Percentiles rank a stretch among this genome's conserved stretches.
Evolutionary conservation across 257 asterid species (phyloP).

Genomic region (Lycium ferocissimum): DNA sequence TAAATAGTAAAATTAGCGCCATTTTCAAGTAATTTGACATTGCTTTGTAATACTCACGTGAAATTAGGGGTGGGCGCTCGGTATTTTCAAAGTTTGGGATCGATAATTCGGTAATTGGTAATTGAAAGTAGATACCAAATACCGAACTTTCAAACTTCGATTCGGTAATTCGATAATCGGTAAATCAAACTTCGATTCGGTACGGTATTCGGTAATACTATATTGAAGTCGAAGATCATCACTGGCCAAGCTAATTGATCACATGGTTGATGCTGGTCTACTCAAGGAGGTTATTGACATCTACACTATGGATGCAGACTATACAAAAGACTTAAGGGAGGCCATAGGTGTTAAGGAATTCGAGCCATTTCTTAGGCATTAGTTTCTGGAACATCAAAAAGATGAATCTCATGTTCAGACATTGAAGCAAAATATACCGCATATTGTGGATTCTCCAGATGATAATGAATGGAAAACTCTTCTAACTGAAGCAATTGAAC

Average conservation of each 20-base stretch:
- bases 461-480: slow-evolving; percentile 45
- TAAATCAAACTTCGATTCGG: too few relatives aligned
- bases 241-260: slow-evolving; percentile 47
- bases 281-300: slow-evolving; percentile 74
- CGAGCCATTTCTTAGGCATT: slow-evolving; percentile 59
- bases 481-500: slow-evolving; percentile 67
- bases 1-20: not conserved
- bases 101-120: too few relatives aligned
- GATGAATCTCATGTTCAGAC: slow-evolving; percentile 25
- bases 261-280: slow-evolving; percentile 77
- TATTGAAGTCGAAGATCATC: slow-evolving; percentile 35
- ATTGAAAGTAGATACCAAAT: too few relatives aligned
- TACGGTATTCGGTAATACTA: too few relatives aligned
- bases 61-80: too few relatives aligned
- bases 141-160: too few relatives aligned
- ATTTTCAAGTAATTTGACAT: not conserved
- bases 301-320: slow-evolving; percentile 68
- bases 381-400: slow-evolving; percentile 39
- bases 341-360: slow-evolving; percentile 96
- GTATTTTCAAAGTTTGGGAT: too few relatives aligned
- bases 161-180: too few relatives aligned
- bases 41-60: not conserved
- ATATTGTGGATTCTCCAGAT: slow-evolving; percentile 42
- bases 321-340: slow-evolving; percentile 82
- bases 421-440: slow-evolving; percentile 41